Percentiles rank a stretch among this genome's conserved stretches.
phyloP scores from a whole-genome alignment of 208 protist species.

The Wallacemonas rigidus region DNA sequence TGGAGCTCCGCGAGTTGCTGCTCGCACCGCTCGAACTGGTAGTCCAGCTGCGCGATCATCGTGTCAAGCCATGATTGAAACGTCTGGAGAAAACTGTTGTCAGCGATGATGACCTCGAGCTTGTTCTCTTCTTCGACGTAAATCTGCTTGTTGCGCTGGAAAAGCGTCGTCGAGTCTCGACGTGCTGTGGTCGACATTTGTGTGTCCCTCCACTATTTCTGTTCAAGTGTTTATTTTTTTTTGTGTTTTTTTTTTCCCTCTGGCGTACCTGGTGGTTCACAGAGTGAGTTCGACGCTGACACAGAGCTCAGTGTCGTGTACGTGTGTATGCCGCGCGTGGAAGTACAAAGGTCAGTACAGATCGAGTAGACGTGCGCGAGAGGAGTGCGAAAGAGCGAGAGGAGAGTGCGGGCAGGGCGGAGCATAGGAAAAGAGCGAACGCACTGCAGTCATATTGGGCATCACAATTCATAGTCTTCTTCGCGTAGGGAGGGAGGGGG shows the following conservation, averaged over 20 bases:
- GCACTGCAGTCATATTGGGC: too few species aligned
- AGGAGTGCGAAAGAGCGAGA: too few species aligned
- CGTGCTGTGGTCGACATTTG: constrained; percentile 42
- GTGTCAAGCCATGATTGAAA: constrained; percentile 83
- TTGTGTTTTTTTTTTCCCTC: constrained; percentile 4
- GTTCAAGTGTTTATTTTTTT: not conserved
- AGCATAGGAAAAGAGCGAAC: too few species aligned
- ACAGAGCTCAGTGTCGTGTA: not conserved
- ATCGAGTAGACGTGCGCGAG: too few species aligned
- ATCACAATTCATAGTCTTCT: too few species aligned
- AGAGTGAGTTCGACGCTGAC: too few species aligned
- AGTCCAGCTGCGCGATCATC: constrained; percentile 80
- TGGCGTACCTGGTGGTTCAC: not conserved
- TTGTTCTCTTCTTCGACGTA: constrained; percentile 87
- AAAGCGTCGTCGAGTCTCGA: constrained; percentile 38
- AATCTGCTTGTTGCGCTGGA: constrained; percentile 85
- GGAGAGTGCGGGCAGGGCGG: too few species aligned
- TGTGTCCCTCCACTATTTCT: not conserved
- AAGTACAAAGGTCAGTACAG: too few species aligned
- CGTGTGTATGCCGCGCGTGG: too few species aligned
- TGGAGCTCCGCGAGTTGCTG: constrained; percentile 86
- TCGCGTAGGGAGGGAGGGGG: too few species aligned
- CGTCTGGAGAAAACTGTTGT: constrained; percentile 60
- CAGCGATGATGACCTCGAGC: constrained; percentile 62
- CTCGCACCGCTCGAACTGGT: constrained; percentile 84